Conservation (phyloP, 371 early-diverging fungal genomes). For the Blakeslea trispora region DNA sequence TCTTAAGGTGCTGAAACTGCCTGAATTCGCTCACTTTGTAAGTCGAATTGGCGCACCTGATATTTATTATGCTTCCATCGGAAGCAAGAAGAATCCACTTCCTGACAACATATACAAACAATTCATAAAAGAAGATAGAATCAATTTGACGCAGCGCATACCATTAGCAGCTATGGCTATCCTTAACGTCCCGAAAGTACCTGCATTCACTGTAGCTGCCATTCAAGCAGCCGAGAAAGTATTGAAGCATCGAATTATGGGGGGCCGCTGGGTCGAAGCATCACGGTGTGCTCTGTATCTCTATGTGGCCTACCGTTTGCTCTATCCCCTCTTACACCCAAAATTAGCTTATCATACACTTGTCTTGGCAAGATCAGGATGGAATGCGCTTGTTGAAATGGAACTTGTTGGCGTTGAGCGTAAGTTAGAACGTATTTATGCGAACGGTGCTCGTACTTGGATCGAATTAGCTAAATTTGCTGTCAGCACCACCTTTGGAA, state of each 20-base stretch:
- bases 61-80: slow-evolving; percentile 23
- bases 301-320: slow-evolving; percentile 64
- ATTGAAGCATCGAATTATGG: slow-evolving; percentile 23
- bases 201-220: slow-evolving; percentile 28
- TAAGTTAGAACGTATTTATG: slow-evolving; percentile 44
- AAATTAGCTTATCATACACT: slow-evolving; percentile 63
- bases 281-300: slow-evolving; percentile 60
- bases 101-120: slow-evolving; percentile 5
- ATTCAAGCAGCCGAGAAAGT: slow-evolving; percentile 31
- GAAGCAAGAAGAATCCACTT: background rate
- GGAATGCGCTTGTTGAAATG: slow-evolving; percentile 60
- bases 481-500: slow-evolving; percentile 37
- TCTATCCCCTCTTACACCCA: slow-evolving; percentile 74
- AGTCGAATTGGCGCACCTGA: slow-evolving; percentile 37
- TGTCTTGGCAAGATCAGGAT: slow-evolving; percentile 65
- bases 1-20: slow-evolving; percentile 23
- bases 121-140: slow-evolving; percentile 12
- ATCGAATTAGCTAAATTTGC: slow-evolving; percentile 39
- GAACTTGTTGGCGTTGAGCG: slow-evolving; percentile 46
- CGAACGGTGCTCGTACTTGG: slow-evolving; percentile 42
- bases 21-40: slow-evolving; percentile 38
- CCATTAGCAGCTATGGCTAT: slow-evolving; percentile 20
- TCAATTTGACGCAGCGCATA: slow-evolving; percentile 7
- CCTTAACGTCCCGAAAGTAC: slow-evolving; percentile 27
- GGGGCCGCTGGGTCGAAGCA: slow-evolving; percentile 52